Evolutionary conservation across 768 basidiomycete genomes (phyloP).

Genomic region (Leucocoprinus birnbaumii): DNA sequence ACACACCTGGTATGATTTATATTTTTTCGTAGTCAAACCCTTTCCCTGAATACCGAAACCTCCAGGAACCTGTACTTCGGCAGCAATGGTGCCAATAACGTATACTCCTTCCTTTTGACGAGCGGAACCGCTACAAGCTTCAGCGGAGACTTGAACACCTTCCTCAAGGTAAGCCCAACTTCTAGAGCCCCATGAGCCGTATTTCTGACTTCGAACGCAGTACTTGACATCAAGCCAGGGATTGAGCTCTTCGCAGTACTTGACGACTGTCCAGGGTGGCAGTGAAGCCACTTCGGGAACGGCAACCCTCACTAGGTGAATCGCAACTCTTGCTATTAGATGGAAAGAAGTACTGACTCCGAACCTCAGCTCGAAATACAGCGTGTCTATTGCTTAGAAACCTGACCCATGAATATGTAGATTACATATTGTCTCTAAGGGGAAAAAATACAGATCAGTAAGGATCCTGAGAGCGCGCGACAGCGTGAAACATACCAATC

Average conservation of each 20-base stretch:
- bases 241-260: constrained; percentile 49
- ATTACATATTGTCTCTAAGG: not conserved
- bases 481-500: not conserved
- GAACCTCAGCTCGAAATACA: constrained; percentile 3
- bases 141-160: constrained; percentile 48
- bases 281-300: constrained; percentile 61
- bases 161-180: constrained; percentile 38
- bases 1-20: constrained; percentile 40
- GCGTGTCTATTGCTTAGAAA: not conserved
- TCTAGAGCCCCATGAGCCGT: too few relatives aligned
- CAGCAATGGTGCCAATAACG: constrained; percentile 49
- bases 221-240: constrained; percentile 46
- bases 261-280: constrained; percentile 58
- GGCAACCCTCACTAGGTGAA: constrained; percentile 53
- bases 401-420: not conserved
- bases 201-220: constrained; percentile 25
- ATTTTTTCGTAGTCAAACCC: not conserved
- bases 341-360: not conserved
- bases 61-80: constrained; percentile 54
- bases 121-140: constrained; percentile 42
- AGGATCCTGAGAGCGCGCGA: not conserved
- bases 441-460: not conserved
- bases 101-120: constrained; percentile 45
- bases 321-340: not conserved
- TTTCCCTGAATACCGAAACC: not conserved